Conservation (phyloP, 1,284 basidiomycete species). For the Ceratobasidium sp. region DNA sequence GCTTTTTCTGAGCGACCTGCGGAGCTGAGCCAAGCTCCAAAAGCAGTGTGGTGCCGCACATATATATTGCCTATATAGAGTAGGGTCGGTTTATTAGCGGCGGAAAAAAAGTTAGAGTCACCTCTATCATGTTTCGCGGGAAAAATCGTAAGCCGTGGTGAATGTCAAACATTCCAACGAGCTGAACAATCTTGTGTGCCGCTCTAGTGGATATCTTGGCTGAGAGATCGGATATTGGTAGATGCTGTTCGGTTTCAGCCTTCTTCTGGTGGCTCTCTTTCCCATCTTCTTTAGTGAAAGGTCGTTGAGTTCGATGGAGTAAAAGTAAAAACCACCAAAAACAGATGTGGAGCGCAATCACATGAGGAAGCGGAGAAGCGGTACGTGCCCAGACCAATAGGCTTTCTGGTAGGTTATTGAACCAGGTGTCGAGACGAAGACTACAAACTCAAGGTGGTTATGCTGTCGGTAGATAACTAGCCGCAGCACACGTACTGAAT, state of each 20-base stretch:
- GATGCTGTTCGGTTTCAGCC: conserved; percentile 47
- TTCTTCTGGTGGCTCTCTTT: not conserved
- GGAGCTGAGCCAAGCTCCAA: not conserved
- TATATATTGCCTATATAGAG: not conserved
- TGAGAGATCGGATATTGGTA: conserved; percentile 52
- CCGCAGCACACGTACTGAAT: not conserved
- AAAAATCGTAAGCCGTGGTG: conserved; percentile 36
- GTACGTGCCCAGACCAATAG: conserved; percentile 57
- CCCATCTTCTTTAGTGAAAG: too few species aligned
- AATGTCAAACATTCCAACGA: conserved; percentile 49
- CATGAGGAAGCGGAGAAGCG: conserved; percentile 63
- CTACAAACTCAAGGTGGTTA: conserved; percentile 49
- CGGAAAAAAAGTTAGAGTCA: too few species aligned
- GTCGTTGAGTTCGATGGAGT: conserved; percentile 65
- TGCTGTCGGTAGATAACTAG: too few species aligned
- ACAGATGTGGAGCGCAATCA: conserved; percentile 67
- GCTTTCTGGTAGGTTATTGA: conserved; percentile 60
- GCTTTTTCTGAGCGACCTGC: not conserved
- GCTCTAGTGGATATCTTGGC: conserved; percentile 63
- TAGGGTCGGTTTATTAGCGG: too few species aligned
- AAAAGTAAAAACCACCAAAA: conserved; percentile 71
- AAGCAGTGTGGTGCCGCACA: not conserved
- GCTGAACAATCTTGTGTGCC: conserved; percentile 67
- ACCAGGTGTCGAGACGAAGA: conserved; percentile 67
- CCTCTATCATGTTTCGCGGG: conserved; percentile 11